Evolutionary conservation across 257 asterid genomes (phyloP).

Genomic region (Solanum corneliomulleri): DNA sequence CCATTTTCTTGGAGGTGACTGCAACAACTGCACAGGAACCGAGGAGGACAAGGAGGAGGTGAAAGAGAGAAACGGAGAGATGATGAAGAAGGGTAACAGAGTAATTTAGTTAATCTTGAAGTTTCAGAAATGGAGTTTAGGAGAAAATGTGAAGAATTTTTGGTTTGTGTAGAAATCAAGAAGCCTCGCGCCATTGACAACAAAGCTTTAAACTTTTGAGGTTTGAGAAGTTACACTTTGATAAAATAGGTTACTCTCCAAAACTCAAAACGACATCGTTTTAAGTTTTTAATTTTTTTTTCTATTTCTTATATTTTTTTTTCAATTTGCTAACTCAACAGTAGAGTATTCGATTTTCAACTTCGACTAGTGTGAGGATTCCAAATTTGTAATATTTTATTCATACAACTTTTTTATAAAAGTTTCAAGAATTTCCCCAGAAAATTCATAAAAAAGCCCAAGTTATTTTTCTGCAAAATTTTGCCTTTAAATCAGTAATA

Average conservation of each 20-base stretch:
- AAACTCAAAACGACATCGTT: neutral
- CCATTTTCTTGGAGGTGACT: neutral
- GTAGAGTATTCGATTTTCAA: neutral
- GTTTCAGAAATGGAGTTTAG: slow-evolving; percentile 4
- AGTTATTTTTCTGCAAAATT: neutral
- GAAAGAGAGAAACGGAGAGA: neutral
- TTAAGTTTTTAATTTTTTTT: neutral
- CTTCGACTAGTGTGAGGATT: neutral
- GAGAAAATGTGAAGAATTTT: slow-evolving; percentile 1
- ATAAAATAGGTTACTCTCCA: neutral
- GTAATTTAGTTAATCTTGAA: neutral
- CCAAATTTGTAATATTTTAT: too few relatives aligned
- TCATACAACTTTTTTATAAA: too few relatives aligned
- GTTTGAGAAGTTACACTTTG: neutral
- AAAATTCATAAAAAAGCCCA: neutral
- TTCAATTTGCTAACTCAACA: neutral
- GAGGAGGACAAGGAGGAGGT: slow-evolving; percentile 1
- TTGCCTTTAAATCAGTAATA: neutral
- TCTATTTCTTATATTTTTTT: neutral
- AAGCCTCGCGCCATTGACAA: slow-evolving; percentile 20
- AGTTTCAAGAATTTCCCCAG: neutral
- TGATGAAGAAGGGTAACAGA: neutral
- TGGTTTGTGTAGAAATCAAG: neutral
- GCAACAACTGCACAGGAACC: slow-evolving; percentile 45
- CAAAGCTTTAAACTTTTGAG: neutral